Percentiles rank a stretch among this genome's conserved stretches.
Conservation (phyloP, 352 stramenopile genomes). For the Globisporangium barbulae region DNA sequence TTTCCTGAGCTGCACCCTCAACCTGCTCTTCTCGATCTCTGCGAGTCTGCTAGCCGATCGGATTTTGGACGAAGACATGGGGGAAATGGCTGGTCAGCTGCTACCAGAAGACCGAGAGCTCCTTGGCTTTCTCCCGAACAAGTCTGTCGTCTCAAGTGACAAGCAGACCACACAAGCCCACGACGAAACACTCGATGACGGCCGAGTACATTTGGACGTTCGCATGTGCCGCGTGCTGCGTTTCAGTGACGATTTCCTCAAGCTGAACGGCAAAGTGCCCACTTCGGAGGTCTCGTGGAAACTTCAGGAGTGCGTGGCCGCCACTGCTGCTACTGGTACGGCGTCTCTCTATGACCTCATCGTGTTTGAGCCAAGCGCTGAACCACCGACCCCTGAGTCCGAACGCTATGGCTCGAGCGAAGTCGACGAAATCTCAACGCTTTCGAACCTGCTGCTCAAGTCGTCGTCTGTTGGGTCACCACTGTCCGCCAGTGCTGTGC, state of each 20-base stretch:
- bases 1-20: constrained; percentile 15
- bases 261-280: constrained; percentile 16
- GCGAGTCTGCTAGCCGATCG: constrained; percentile 20
- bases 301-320: constrained; percentile 14
- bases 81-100: neutral
- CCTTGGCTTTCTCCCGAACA: constrained; percentile 35
- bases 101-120: constrained; percentile 44
- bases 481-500: neutral
- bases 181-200: neutral
- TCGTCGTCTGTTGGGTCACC: neutral
- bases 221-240: constrained; percentile 23
- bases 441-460: neutral
- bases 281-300: constrained; percentile 28
- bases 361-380: constrained; percentile 1
- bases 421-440: constrained; percentile 7
- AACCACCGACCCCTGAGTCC: neutral
- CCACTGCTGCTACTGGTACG: neutral
- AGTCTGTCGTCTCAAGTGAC: neutral
- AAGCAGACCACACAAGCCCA: neutral
- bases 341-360: neutral
- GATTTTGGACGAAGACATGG: constrained; percentile 14
- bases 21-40: constrained; percentile 14
- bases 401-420: neutral
- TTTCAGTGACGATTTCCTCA: constrained; percentile 12
- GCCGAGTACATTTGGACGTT: constrained; percentile 16